Evolutionary conservation across 257 asterid genomes (phyloP).

Genomic region (Mitragyna speciosa): DNA sequence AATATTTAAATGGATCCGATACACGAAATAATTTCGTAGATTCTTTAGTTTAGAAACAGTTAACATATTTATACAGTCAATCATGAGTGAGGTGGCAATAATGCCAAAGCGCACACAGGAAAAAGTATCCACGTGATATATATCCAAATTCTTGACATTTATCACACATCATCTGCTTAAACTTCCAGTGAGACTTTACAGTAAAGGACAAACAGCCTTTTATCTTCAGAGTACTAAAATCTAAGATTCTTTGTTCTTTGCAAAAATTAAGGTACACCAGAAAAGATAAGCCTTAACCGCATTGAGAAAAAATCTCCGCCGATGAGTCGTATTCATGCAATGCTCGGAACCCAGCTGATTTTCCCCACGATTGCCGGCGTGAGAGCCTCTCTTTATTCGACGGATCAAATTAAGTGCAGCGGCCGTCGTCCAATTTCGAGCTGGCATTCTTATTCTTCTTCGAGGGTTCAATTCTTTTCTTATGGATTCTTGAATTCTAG

Average conservation of each 20-base stretch:
- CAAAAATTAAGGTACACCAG: not conserved
- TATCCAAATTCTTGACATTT: too few species aligned
- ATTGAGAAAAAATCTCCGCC: not conserved
- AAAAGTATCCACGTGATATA: too few species aligned
- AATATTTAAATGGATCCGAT: too few species aligned
- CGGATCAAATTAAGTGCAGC: conserved; percentile 20
- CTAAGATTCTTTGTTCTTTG: not conserved
- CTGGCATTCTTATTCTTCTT: conserved; percentile 28
- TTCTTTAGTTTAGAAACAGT: too few species aligned
- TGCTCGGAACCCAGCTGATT: conserved; percentile 31
- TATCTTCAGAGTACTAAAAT: too few species aligned
- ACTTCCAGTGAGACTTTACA: too few species aligned
- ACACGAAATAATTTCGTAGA: too few species aligned
- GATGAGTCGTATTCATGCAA: not conserved
- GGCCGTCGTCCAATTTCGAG: conserved; percentile 15
- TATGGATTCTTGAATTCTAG: conserved; percentile 13
- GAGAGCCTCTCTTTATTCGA: conserved; percentile 7
- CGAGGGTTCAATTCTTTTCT: conserved; percentile 15
- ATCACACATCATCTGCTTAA: too few species aligned
- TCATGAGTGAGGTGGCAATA: too few species aligned
- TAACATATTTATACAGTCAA: too few species aligned
- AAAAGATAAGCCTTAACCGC: not conserved
- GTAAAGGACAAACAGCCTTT: too few species aligned
- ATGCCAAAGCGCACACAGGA: too few species aligned
- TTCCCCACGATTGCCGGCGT: conserved; percentile 20